Evolutionary conservation across 805 yeast species (phyloP).

Genomic region (Candida succiphila): DNA sequence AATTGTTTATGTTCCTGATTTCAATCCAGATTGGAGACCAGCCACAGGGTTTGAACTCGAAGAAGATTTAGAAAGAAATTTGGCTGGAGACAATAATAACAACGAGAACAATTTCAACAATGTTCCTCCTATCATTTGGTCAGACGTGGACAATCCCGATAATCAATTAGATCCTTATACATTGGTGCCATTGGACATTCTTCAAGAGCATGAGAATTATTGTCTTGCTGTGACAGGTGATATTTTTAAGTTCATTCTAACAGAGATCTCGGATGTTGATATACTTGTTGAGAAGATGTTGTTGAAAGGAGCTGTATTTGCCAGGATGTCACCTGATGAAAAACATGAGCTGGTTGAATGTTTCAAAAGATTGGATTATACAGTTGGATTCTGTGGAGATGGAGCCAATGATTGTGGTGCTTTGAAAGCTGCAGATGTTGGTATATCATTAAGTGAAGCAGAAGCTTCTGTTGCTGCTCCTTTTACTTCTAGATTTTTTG

Average conservation of each 20-base stretch:
- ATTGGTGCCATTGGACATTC: conserved; percentile 35
- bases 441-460: conserved; percentile 91
- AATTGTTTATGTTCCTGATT: conserved; percentile 54
- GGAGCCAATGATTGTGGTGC: conserved; percentile 99
- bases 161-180: conserved; percentile 55
- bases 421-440: conserved; percentile 94
- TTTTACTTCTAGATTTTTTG: conserved; percentile 83
- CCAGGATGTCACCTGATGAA: conserved; percentile 99
- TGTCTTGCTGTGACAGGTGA: conserved; percentile 89
- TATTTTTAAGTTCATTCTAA: conserved; percentile 69
- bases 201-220: conserved; percentile 28
- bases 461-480: conserved; percentile 99
- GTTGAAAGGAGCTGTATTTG: conserved; percentile 69
- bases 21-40: conserved; percentile 8
- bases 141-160: conserved; percentile 52
- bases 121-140: conserved; percentile 42
- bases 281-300: conserved; percentile 45
- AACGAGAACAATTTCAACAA: conserved; percentile 2
- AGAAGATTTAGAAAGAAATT: neutral
- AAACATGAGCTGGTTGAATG: conserved; percentile 91
- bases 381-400: conserved; percentile 97
- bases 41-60: conserved; percentile 1
- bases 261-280: conserved; percentile 31
- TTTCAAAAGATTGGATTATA: conserved; percentile 75
- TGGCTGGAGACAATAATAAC: conserved; percentile 7